Conservation (phyloP, 495 filamentous ascomycete genomes). For the Sabuloglossum arenarium region DNA sequence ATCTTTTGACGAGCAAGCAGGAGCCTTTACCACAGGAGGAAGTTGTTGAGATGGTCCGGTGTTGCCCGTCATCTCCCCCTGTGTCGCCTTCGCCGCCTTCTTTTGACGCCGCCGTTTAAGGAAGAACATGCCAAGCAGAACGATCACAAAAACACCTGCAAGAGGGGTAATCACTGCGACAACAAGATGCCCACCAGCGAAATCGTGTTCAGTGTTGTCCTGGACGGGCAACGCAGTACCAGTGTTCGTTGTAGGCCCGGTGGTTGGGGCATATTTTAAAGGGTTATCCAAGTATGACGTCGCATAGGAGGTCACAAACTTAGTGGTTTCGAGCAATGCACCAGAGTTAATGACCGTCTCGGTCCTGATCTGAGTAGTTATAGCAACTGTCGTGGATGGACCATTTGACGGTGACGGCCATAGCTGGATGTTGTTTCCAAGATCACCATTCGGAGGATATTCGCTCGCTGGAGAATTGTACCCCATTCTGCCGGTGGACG, state of each 20-base stretch:
- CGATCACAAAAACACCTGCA: background rate
- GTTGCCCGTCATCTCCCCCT: background rate
- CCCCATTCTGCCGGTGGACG: background rate
- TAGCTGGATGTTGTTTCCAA: background rate
- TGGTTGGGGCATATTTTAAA: background rate
- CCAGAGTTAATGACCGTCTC: background rate
- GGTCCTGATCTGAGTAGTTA: background rate
- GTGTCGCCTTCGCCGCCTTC: background rate
- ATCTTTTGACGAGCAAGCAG: background rate
- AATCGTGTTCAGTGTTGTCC: background rate
- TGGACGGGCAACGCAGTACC: background rate
- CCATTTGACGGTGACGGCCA: background rate
- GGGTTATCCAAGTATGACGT: background rate
- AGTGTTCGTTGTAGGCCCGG: background rate
- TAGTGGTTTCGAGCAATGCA: background rate
- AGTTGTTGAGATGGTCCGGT: background rate
- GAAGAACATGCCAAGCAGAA: background rate
- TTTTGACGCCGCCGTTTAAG: background rate
- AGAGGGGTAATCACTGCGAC: background rate
- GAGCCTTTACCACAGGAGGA: background rate
- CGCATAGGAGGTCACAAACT: background rate
- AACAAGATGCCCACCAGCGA: background rate
- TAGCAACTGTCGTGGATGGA: background rate
- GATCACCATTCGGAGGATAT: background rate
- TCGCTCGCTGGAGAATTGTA: background rate